A percentile compares a stretch with the other conserved stretches of the same genome.
Evolutionary conservation across 2,329 filamentous ascomycete genomes (phyloP).

Genomic region (Colletotrichum filicis): DNA sequence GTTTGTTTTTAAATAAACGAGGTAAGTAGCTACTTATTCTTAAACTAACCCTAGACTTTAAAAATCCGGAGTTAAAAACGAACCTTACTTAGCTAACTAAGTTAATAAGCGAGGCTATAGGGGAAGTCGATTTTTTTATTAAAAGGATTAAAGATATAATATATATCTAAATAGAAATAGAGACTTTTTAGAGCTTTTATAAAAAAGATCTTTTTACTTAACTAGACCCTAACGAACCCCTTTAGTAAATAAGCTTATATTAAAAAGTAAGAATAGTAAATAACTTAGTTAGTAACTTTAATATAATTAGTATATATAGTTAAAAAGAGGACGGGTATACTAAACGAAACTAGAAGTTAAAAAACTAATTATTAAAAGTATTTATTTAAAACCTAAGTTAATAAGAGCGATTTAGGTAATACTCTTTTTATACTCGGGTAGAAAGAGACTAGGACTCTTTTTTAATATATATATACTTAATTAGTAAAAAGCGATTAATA

Average conservation of each 20-base stretch:
- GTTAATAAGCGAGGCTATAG: not conserved
- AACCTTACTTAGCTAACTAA: accelerated
- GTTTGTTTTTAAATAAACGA: not conserved
- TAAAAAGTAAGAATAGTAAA: too few species aligned
- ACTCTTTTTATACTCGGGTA: not conserved
- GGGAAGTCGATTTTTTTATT: too few species aligned
- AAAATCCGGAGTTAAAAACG: accelerated
- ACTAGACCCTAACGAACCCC: accelerated
- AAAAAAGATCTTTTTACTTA: too few species aligned
- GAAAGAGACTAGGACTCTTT: accelerated
- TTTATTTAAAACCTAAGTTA: too few species aligned
- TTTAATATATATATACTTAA: not conserved
- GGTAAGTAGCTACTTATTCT: accelerated
- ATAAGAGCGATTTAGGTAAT: accelerated
- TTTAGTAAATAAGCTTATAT: too few species aligned
- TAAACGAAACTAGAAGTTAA: not conserved
- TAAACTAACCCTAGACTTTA: accelerated
- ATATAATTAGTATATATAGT: accelerated
- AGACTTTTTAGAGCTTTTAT: too few species aligned
- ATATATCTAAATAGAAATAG: too few species aligned
- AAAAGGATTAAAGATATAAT: not conserved
- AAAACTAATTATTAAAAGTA: too few species aligned
- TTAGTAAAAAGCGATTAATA: not conserved
- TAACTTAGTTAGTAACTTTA: accelerated
- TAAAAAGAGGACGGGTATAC: not conserved